Conservation (phyloP, 208 protist genomes). For the Leishmania guyanensis region DNA sequence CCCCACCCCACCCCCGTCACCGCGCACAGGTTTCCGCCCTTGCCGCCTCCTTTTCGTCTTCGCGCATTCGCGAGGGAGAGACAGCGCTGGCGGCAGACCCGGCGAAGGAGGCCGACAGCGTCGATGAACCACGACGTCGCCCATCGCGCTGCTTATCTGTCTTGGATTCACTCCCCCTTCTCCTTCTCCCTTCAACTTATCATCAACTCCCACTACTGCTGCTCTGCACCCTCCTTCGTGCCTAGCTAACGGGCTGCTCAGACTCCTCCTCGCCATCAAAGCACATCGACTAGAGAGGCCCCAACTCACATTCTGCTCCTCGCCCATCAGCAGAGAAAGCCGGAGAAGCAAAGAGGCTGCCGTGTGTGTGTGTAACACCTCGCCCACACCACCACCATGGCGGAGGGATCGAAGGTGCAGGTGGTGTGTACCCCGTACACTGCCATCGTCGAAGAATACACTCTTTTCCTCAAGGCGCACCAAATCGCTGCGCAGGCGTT, state of each 20-base stretch:
- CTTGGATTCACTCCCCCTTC: neutral
- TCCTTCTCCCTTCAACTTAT: neutral
- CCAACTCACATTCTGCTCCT: neutral
- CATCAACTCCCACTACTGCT: neutral
- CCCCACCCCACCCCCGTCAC: neutral
- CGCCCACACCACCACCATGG: neutral
- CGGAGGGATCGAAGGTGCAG: neutral
- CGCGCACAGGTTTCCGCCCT: neutral
- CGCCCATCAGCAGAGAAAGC: neutral
- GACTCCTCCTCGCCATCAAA: neutral
- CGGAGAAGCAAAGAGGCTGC: neutral
- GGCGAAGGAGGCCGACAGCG: neutral
- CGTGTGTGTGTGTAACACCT: no score
- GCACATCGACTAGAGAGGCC: neutral
- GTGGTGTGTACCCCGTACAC: slow-evolving; percentile 15
- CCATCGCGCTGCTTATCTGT: neutral
- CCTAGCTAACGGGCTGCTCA: neutral
- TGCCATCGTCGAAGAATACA: slow-evolving; percentile 19
- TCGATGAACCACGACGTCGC: neutral
- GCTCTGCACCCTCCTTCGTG: neutral
- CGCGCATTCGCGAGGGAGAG: neutral
- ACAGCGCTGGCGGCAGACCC: neutral
- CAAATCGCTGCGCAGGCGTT: slow-evolving; percentile 14
- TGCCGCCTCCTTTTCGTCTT: neutral
- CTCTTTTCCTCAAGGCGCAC: slow-evolving; percentile 18